These are phyloP conservation scores for Haplosporangium sp. DNA, from an alignment of 371 early-diverging fungal species.

Conservation along the genomic window DNA sequence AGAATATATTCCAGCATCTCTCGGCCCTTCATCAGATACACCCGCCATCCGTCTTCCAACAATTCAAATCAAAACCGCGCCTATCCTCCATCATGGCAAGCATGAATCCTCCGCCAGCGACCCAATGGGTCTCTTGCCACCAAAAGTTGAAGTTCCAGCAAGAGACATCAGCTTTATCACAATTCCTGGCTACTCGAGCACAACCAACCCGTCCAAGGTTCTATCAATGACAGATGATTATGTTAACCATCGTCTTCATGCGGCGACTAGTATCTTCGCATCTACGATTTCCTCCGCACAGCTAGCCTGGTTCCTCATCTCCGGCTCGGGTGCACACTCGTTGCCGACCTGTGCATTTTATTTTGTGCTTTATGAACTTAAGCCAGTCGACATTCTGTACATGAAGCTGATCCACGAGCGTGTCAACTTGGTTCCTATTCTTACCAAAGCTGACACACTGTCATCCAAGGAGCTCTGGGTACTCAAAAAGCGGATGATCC, in stretches of 20 bases:
- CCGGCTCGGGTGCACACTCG: conserved; percentile 40
- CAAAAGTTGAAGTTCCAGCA: conserved; percentile 21
- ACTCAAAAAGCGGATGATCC: conserved; percentile 45
- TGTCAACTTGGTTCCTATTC: conserved; percentile 43
- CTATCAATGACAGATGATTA: conserved; percentile 42
- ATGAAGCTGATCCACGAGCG: conserved; percentile 53
- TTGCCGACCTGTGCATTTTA: conserved; percentile 50
- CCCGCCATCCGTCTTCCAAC: conserved; percentile 18
- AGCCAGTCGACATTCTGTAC: conserved; percentile 50
- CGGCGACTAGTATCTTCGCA: conserved; percentile 33
- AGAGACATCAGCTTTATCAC: conserved; percentile 42
- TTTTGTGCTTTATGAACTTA: conserved; percentile 54
- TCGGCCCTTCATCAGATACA: conserved; percentile 12
- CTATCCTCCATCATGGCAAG: conserved; percentile 9
- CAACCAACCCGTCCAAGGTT: conserved; percentile 31
- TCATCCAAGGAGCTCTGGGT: conserved; percentile 41
- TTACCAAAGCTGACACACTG: conserved; percentile 45
- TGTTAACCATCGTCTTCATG: conserved; percentile 34
- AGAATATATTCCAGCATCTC: conserved; percentile 23
- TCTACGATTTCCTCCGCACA: conserved; percentile 30
- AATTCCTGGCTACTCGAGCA: conserved; percentile 49
- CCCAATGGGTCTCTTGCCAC: conserved; percentile 36
- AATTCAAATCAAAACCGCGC: conserved; percentile 15
- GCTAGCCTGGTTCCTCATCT: conserved; percentile 51
- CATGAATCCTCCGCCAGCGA: conserved; percentile 8